These are phyloP conservation scores for Agroathelia rolfsii DNA, from an alignment of 1,284 basidiomycete species.

Conservation along the genomic window DNA sequence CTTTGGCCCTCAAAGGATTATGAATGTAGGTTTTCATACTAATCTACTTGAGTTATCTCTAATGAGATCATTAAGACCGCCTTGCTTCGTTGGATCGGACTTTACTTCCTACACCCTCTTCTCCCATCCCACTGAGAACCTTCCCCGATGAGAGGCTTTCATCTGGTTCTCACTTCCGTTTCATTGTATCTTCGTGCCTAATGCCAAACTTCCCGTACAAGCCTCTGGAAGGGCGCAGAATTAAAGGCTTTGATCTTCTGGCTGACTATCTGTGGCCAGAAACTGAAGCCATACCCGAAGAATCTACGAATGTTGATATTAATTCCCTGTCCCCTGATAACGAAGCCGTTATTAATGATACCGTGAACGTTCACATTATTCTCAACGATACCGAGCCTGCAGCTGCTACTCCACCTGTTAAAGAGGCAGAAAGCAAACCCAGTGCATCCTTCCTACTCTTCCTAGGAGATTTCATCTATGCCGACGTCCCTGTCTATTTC, in stretches of 20 bases:
- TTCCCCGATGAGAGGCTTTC: conserved; percentile 57
- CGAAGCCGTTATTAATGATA: conserved; percentile 3
- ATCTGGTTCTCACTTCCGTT: conserved; percentile 48
- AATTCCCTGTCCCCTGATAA: too few relatives aligned
- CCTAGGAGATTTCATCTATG: conserved; percentile 71
- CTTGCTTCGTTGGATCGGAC: conserved; percentile 37
- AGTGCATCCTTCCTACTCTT: conserved; percentile 50
- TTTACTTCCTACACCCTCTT: conserved; percentile 36
- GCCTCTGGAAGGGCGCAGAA: conserved; percentile 39
- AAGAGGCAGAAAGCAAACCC: conserved; percentile 9
- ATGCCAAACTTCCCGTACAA: conserved; percentile 59
- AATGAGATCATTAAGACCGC: conserved; percentile 30
- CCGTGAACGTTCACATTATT: too few relatives aligned
- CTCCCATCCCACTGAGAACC: conserved; percentile 52
- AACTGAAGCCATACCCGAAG: conserved; percentile 7
- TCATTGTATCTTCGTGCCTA: conserved; percentile 54
- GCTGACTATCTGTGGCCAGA: conserved; percentile 38
- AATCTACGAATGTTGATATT: too few relatives aligned
- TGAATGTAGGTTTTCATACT: conserved; percentile 44
- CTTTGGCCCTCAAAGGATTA: conserved; percentile 67
- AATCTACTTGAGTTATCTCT: conserved; percentile 11
- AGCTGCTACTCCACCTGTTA: conserved; percentile 7
- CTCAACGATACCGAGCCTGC: conserved; percentile 6
- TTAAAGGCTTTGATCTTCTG: conserved; percentile 62
- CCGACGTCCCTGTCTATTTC: conserved; percentile 59